These are phyloP conservation scores for Leonotis leonurus DNA, from an alignment of 257 asterid genomes.

Conservation along the genomic window DNA sequence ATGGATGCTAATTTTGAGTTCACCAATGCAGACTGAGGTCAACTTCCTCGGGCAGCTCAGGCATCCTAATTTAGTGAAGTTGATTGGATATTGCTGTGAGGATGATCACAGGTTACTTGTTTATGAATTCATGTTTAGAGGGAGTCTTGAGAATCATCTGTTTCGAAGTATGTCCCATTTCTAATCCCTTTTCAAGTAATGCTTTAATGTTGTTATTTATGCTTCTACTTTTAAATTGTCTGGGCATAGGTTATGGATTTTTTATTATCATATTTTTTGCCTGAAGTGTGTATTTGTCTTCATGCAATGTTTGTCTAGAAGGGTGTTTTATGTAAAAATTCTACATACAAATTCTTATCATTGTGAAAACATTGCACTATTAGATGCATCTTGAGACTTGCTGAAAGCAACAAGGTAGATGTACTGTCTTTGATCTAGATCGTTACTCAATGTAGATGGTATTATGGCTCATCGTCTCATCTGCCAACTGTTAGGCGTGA, in stretches of 20 bases:
- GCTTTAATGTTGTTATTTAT: constrained; percentile 5
- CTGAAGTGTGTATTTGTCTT: not conserved
- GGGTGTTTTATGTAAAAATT: not conserved
- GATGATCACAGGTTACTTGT: constrained; percentile 96
- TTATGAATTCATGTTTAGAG: constrained; percentile 95
- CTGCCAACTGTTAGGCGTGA: not conserved
- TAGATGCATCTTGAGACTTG: constrained; percentile 3
- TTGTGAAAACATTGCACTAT: not conserved
- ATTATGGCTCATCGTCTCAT: not conserved
- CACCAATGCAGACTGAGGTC: constrained; percentile 70
- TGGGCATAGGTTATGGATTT: not conserved
- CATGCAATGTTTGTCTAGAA: not conserved
- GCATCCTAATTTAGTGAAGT: constrained; percentile 92
- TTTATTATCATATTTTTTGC: not conserved
- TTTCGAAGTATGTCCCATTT: constrained; percentile 78
- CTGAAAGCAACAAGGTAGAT: not conserved
- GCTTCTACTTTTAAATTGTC: not conserved
- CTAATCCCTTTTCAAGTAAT: constrained; percentile 27
- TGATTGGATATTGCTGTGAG: constrained; percentile 98
- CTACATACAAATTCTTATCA: not conserved
- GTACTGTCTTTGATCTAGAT: constrained; percentile 5
- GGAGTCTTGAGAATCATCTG: constrained; percentile 96
- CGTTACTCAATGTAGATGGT: not conserved
- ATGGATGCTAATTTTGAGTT: constrained; percentile 5
- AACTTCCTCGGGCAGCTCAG: constrained; percentile 96